Base-by-base conservation (phyloP, 1,284 basidiomycete genomes). In the Rhodotorula sp. region DNA sequence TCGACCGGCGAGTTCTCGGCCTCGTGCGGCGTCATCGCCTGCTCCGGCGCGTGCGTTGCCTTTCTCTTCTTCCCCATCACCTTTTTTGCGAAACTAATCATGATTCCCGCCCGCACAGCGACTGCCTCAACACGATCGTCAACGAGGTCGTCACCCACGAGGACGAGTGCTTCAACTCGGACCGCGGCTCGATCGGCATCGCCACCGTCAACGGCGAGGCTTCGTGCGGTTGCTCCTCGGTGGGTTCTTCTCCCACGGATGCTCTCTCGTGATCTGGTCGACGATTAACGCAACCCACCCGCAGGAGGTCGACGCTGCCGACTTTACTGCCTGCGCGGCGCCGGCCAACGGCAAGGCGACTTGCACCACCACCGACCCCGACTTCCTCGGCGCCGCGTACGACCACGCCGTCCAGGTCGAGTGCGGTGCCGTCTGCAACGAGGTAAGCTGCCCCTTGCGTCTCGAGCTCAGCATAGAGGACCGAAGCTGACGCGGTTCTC, bases 41-140 rank as follows among this genome's bases (percentile, higher is more conserved):
- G 74, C 74, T 61, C 65, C 23, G 69, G 72, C 59, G 49, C 65
- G 74, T 75, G 47, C 60, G 74, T 68, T 54, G 1, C 10, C n/a
- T 16, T 16, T 18, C 3, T 16, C 6, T 15, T 3, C 26, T 29
- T n/a, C n/a, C n/a, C 16, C 26, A 6, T 29, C 54, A 14, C n/a
- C 16, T 23, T 34, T 34, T 6, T 34, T 29, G n/a, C n/a, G n/a
- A n/a, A n/a, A n/a, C n/a, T n/a, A n/a, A n/a, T n/a, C n/a, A n/a
- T n/a, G n/a, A n/a, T n/a, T n/a, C n/a, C n/a, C n/a, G n/a, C n/a
- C n/a, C n/a, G n/a, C n/a, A 31, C 64, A 75, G 74, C 14, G 71
- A 71, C 51, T 76, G 74, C 74, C 69, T 65, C 12, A n/a, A 65
- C 5, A 72, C 71, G 51, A 72, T 76, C 31, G 65, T 71, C 69